Base-by-base conservation (phyloP, 23 red algal species). In the Agarophyton chilense region DNA sequence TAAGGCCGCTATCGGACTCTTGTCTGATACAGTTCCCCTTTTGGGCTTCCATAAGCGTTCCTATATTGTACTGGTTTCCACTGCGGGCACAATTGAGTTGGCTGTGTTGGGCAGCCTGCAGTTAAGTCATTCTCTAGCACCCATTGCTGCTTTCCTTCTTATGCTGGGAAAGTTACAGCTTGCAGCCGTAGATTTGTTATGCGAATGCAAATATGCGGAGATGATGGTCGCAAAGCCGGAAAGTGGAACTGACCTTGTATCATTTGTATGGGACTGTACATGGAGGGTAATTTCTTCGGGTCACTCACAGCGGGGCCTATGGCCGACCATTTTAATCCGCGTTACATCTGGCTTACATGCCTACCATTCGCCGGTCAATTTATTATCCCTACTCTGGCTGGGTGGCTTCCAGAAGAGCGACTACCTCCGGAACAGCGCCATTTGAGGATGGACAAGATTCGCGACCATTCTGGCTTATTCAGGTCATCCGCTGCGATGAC, bases 201-300 rank as follows among this genome's bases (percentile, higher is more conserved):
- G 60, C 26, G 91, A 94, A 71, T 81, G 91, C 40, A 94, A 84
- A 22, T 94, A 94, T 67, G 91, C 91, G 1, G 81, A 84, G 24
- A 86, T 86, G 71, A 94, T 94, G 91, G 79, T 84, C n/a, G 13
- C 46, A 14, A 70, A 68, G 29, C 91, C 91, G 14, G 91, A 94
- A 32, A 94, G 70, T n/a, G 91, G 91, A 0, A 85, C 68, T 43
- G 81, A 87, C 57, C 67, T 94, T 46, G 91, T 94, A 33, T 66
- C 91, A 19, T 85, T 52, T 79, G 91, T 94, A 2, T 94, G 91
- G 91, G 91, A 29, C 55, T 94, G 53, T 86, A 87, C 43, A 94
- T 80, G 41, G 71, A 42, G 22, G 91, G 91, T 4, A 61, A 53
- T 52, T 94, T 94, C 39, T 52, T 94, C 6, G 91, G 81, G 2